Evolutionary conservation across 31 red algal species (phyloP).

Genomic region (Endocladia muricata): DNA sequence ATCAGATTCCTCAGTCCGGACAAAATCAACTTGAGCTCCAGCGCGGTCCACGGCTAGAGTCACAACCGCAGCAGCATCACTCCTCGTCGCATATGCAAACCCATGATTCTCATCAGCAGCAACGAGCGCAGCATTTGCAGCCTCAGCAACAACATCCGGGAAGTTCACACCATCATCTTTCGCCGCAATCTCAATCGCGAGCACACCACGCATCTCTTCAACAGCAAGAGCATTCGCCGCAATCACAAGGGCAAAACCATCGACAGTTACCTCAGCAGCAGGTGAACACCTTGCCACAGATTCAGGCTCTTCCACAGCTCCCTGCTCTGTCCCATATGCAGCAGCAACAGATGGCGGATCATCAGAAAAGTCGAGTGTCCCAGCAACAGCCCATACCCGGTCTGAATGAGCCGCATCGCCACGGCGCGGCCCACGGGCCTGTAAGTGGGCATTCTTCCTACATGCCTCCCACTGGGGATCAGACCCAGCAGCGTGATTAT

Average conservation of each 20-base stretch:
- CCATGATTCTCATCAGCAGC: not conserved
- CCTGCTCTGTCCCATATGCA: not conserved
- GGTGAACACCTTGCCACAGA: not conserved
- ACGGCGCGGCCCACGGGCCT: no score
- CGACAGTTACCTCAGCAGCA: not conserved
- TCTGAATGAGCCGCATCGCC: no score
- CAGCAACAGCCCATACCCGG: no score
- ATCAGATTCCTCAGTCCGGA: no score
- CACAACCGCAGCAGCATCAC: constrained; percentile 3
- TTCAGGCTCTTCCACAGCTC: constrained; percentile 6
- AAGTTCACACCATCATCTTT: no score
- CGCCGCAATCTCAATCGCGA: not conserved
- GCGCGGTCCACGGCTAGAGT: no score
- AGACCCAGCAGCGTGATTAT: not conserved
- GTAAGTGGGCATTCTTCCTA: no score
- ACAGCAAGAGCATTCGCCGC: not conserved
- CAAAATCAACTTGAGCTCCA: no score
- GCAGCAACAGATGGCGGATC: not conserved
- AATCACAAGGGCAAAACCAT: not conserved
- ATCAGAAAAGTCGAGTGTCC: no score
- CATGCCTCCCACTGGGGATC: not conserved
- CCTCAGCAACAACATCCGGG: not conserved
- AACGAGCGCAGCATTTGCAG: not conserved
- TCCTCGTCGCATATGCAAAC: constrained; percentile 7
- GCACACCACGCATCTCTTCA: not conserved